Conservation (phyloP, 2,329 filamentous ascomycete species). For the Xylaria sp. region DNA sequence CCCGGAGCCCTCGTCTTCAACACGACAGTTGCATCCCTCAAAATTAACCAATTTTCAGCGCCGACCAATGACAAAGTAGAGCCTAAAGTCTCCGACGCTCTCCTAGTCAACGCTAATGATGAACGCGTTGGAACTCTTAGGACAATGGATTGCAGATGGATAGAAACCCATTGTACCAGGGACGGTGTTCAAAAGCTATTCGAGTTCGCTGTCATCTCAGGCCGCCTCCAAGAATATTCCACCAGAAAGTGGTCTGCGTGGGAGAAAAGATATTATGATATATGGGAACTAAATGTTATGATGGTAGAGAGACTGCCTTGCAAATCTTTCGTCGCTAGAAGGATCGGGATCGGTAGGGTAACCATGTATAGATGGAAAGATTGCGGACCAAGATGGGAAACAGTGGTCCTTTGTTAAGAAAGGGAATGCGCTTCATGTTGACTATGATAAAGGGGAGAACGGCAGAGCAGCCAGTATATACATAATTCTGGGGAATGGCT, state of each 20-base stretch:
- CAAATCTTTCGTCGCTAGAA: conserved; percentile 32
- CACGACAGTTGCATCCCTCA: conserved; percentile 1
- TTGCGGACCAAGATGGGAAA: conserved; percentile 32
- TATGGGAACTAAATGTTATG: conserved; percentile 34
- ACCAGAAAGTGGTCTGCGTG: background rate
- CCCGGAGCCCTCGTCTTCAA: conserved; percentile 6
- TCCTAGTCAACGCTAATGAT: background rate
- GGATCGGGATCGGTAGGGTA: conserved; percentile 26
- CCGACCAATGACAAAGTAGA: background rate
- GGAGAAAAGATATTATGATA: conserved; percentile 16
- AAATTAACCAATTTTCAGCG: background rate
- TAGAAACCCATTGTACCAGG: background rate
- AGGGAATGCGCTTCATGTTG: too few species aligned
- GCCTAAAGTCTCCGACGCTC: background rate
- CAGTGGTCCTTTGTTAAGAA: conserved; percentile 28
- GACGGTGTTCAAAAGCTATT: background rate
- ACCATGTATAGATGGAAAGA: conserved; percentile 33
- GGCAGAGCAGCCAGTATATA: too few species aligned
- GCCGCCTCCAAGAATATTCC: background rate
- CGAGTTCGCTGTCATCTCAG: background rate
- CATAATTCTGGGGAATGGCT: too few species aligned
- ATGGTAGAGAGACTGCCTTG: conserved; percentile 32
- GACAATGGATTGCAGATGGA: background rate
- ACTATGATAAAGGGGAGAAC: too few species aligned
- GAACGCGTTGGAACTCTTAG: background rate